Evolutionary conservation across 108 stramenopile species (phyloP).

Genomic region (Phaeodactylum tricornutum): DNA sequence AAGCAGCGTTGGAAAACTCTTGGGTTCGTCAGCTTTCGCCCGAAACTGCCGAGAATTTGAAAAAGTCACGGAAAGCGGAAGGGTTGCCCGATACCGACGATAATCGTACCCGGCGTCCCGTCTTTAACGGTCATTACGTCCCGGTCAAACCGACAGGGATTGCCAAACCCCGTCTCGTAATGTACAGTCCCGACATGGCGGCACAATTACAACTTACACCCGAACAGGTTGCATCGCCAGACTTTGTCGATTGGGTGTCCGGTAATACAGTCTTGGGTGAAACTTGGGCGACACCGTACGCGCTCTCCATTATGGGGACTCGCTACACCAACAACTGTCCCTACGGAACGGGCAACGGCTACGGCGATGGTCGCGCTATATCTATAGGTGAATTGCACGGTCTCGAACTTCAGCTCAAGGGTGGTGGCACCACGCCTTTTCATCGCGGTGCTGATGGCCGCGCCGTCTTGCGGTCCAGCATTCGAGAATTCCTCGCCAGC

Average conservation of each 20-base stretch:
- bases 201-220: slow-evolving; percentile 24
- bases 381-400: slow-evolving; percentile 55
- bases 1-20: slow-evolving; percentile 18
- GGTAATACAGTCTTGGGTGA: slow-evolving; percentile 43
- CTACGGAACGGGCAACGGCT: slow-evolving; percentile 78
- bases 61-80: slow-evolving; percentile 18
- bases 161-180: slow-evolving; percentile 43
- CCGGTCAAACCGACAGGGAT: slow-evolving; percentile 55
- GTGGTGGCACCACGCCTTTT: slow-evolving; percentile 92
- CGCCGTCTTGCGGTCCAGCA: slow-evolving; percentile 85
- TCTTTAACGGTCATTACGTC: slow-evolving; percentile 78
- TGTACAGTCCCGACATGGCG: slow-evolving; percentile 39
- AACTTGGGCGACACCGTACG: slow-evolving; percentile 87
- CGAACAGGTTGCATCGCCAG: slow-evolving; percentile 33
- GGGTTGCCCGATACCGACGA: slow-evolving; percentile 13
- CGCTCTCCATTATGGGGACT: slow-evolving; percentile 73
- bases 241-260: slow-evolving; percentile 56
- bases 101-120: slow-evolving; percentile 44
- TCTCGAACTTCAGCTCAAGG: slow-evolving; percentile 95
- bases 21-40: slow-evolving; percentile 37
- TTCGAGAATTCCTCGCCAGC: slow-evolving; percentile 90
- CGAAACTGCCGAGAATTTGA: slow-evolving; percentile 34
- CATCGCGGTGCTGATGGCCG: slow-evolving; percentile 92
- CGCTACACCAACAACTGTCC: slow-evolving; percentile 70
- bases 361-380: slow-evolving; percentile 86